Evolutionary conservation across 352 stramenopile species (phyloP).

Genomic region (Pythium aquatile): DNA sequence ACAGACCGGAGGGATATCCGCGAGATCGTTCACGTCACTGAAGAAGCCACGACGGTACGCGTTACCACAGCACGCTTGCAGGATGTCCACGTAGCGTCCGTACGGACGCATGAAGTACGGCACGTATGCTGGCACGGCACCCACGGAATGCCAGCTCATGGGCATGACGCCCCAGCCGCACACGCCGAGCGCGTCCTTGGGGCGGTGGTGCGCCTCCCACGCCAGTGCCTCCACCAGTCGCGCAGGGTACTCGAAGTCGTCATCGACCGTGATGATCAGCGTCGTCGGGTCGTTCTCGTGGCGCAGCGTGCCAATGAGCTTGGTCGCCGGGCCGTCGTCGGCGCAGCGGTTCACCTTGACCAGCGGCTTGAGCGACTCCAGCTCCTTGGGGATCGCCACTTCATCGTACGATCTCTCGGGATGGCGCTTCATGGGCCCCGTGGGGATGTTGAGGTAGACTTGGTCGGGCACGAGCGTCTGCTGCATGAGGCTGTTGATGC

Average conservation of each 20-base stretch:
- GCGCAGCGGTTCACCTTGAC: constrained; percentile 72
- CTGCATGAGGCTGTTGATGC: constrained; percentile 48
- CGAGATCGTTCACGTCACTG: constrained; percentile 59
- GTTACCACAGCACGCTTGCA: constrained; percentile 53
- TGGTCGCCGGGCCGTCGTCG: constrained; percentile 79
- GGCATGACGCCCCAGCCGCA: constrained; percentile 82
- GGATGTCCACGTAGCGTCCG: constrained; percentile 75
- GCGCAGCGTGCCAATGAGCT: constrained; percentile 63
- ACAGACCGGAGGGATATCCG: constrained; percentile 62
- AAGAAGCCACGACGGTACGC: constrained; percentile 80
- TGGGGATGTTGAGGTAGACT: constrained; percentile 79
- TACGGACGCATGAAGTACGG: constrained; percentile 77
- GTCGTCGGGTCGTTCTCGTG: constrained; percentile 57
- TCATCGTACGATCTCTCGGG: constrained; percentile 76
- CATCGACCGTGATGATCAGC: constrained; percentile 79
- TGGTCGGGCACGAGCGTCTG: constrained; percentile 68
- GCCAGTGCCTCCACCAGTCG: constrained; percentile 59
- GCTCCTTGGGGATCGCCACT: constrained; percentile 46
- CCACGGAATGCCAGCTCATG: constrained; percentile 61
- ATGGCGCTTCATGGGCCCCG: constrained; percentile 72
- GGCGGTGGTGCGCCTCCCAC: constrained; percentile 62
- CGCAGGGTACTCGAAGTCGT: constrained; percentile 80
- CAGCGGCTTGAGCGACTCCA: constrained; percentile 44
- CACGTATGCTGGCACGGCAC: constrained; percentile 76
- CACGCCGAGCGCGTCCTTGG: constrained; percentile 62